These are phyloP conservation scores for Fusarium duplospermum DNA, from an alignment of 2,329 filamentous ascomycete species.

Conservation along the genomic window DNA sequence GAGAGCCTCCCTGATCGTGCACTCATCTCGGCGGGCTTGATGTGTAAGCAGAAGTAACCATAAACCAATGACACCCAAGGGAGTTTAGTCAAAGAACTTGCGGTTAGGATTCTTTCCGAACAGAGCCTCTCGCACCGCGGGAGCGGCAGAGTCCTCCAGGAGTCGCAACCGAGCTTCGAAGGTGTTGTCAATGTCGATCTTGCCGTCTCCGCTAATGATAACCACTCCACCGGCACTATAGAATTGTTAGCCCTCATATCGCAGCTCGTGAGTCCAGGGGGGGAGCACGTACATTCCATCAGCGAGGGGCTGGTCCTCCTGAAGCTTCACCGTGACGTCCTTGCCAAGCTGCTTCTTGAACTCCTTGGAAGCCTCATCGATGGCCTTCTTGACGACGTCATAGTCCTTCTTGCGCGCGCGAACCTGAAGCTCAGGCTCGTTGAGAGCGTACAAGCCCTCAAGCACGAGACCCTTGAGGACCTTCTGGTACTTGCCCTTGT, in stretches of 20 bases:
- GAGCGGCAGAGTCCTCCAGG: slow-evolving; percentile 86
- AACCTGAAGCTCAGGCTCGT: slow-evolving; percentile 81
- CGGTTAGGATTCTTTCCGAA: slow-evolving; percentile 97
- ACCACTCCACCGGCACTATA: slow-evolving; percentile 83
- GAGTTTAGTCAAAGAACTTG: slow-evolving; percentile 87
- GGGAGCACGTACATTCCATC: slow-evolving; percentile 79
- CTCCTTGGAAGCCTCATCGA: slow-evolving; percentile 80
- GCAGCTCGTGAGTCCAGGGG: neutral
- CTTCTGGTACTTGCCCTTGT: slow-evolving; percentile 79
- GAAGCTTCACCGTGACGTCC: slow-evolving; percentile 76
- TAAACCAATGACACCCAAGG: slow-evolving; percentile 9
- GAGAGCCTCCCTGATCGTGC: slow-evolving; percentile 35
- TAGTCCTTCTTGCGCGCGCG: slow-evolving; percentile 84
- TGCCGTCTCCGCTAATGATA: slow-evolving; percentile 85
- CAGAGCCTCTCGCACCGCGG: slow-evolving; percentile 83
- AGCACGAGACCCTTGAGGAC: slow-evolving; percentile 85
- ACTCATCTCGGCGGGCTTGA: slow-evolving; percentile 26
- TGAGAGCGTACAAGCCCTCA: slow-evolving; percentile 89
- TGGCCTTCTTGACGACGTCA: slow-evolving; percentile 80
- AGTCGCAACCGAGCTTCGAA: slow-evolving; percentile 90
- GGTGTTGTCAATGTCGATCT: slow-evolving; percentile 99
- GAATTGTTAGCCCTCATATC: slow-evolving; percentile 36
- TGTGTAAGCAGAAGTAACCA: slow-evolving; percentile 25
- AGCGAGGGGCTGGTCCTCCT: slow-evolving; percentile 82
- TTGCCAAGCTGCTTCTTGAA: slow-evolving; percentile 83